Evolutionary conservation across 2,329 filamentous ascomycete species (phyloP), one percentile per base, ranked within the genome.

Genomic region (Fusarium incarnatum): DNA sequence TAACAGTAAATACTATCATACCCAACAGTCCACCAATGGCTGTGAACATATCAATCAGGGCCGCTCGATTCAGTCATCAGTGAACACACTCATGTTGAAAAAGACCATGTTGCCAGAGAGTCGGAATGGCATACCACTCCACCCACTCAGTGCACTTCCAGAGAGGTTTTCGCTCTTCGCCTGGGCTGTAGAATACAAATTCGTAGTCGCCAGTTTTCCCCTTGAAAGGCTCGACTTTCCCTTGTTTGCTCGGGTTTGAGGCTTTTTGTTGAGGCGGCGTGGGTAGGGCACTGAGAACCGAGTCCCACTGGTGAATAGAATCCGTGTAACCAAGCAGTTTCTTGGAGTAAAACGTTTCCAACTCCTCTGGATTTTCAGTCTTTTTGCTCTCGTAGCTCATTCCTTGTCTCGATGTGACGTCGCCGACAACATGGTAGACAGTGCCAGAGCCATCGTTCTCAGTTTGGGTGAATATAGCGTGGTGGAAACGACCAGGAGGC

Each of bases 131-230:
- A 2, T 57, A 4, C 20, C 20, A 13, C 18, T 57, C 52, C 27
- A 42, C 20, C 57, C 42, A 60, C 3, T 60, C 57, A 0, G 57
- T 60, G 1, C 57, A 60, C 5, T 60, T 57, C 57, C 52, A 60
- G 5, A 60, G 25, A 8, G 57, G 18, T 8, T 6, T 1, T 0
- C 20, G 16, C 8, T 60, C 52, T 10, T 57, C 57, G 0, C 15
- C 42, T 6, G 18, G 9, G 1, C 0, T 0, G 8, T 60, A 57
- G 5, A 60, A 60, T 0, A 42, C 0, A 2, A 34, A 57, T 0
- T 42, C 8, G 3, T 10, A 27, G 1, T 47, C 52, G 0, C 15
- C 8, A 1, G 48, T 0, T 0, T 42, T 57, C 1, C 47, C 8
- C 4, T 42, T 57, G 5, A 57, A 57, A 6, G 52, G 57, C 6